Percentiles rank a stretch among this genome's conserved stretches.
These are phyloP conservation scores for Plantago coronopus DNA, from an alignment of 305 asterid genomes.

Conservation along the genomic window DNA sequence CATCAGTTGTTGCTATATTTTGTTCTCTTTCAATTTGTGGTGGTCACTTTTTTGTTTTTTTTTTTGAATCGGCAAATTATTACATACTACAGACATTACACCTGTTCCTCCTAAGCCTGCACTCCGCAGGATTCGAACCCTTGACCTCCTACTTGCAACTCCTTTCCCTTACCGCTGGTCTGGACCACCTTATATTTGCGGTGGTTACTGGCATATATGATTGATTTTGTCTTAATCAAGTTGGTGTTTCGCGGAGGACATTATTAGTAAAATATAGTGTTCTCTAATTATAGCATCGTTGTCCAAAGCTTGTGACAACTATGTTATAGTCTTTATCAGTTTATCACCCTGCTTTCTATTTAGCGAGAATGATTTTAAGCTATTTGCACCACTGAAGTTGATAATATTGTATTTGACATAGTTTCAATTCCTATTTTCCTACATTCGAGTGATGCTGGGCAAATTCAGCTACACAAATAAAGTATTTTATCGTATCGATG, in stretches of 20 bases:
- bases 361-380: not conserved
- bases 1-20: constrained; percentile 14
- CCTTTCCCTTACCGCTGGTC: no score
- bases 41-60: no score
- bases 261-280: not conserved
- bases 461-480: not conserved
- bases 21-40: constrained; percentile 6
- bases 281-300: constrained; percentile 1
- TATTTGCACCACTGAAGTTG: constrained; percentile 2
- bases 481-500: not conserved
- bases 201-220: not conserved
- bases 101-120: no score
- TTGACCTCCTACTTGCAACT: no score
- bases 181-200: no score
- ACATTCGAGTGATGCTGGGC: not conserved
- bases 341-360: not conserved
- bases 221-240: constrained; percentile 2
- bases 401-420: not conserved
- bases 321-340: not conserved
- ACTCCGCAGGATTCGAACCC: no score
- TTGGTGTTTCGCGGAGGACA: not conserved
- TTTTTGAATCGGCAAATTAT: no score
- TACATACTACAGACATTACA: no score
- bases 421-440: no score
- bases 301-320: not conserved